Conservation (phyloP, 2,329 filamentous ascomycete genomes). For the Aspergillus nomiae region DNA sequence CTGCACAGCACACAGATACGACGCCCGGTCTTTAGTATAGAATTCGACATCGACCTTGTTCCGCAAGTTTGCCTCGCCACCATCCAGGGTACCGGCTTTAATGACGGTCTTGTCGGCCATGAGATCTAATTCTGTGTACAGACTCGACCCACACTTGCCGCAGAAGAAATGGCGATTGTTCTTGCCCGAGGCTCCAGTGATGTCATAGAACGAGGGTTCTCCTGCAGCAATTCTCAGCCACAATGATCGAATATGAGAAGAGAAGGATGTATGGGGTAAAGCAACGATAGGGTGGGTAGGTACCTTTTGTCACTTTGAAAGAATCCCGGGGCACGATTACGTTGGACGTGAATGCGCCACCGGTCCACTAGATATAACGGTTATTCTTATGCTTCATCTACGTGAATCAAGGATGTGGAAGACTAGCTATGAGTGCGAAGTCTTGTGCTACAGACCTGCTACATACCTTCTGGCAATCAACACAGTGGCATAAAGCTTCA, state of each 20-base stretch:
- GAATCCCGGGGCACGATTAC: conserved; percentile 50
- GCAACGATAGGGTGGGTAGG: background rate
- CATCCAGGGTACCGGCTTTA: conserved; percentile 57
- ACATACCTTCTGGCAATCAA: conserved; percentile 57
- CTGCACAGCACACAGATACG: conserved; percentile 45
- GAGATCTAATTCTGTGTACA: conserved; percentile 57
- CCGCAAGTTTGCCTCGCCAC: conserved; percentile 47
- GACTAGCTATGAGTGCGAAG: background rate
- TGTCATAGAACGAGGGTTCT: conserved; percentile 51
- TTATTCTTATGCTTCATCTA: background rate
- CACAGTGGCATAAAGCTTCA: conserved; percentile 56
- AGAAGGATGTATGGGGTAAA: background rate
- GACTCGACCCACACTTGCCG: conserved; percentile 51
- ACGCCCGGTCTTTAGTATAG: conserved; percentile 54
- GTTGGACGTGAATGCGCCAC: conserved; percentile 59
- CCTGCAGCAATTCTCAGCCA: conserved; percentile 33
- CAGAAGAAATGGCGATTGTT: conserved; percentile 61
- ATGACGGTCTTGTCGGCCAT: conserved; percentile 55
- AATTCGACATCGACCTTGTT: conserved; percentile 54
- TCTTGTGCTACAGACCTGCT: background rate
- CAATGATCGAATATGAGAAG: background rate
- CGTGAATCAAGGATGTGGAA: background rate
- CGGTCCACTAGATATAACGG: conserved; percentile 45
- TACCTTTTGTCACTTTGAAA: conserved; percentile 55
- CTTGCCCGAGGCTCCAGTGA: conserved; percentile 53